Conservation (phyloP, 768 basidiomycete genomes). For the Termitomyces sp. region DNA sequence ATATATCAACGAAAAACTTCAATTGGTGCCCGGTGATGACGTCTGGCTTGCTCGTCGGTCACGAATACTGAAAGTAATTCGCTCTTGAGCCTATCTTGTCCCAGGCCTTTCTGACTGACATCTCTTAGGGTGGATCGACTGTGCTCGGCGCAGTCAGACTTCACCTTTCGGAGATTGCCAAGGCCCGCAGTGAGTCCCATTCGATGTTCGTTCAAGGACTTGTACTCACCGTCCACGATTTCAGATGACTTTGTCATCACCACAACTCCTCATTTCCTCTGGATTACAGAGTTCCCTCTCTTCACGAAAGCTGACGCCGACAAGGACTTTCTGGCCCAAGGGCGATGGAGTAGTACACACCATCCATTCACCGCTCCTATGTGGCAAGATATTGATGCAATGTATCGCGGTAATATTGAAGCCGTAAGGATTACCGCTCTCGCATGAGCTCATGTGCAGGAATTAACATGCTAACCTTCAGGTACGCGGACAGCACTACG, state of each 20-base stretch:
- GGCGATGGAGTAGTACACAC: slow-evolving; percentile 89
- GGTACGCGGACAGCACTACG: slow-evolving; percentile 95
- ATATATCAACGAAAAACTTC: slow-evolving; percentile 34
- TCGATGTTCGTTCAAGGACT: background rate
- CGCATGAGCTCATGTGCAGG: background rate
- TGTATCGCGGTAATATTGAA: slow-evolving; percentile 67
- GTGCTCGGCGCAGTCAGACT: slow-evolving; percentile 68
- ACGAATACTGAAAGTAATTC: slow-evolving; percentile 46
- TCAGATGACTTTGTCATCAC: slow-evolving; percentile 55
- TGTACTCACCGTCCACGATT: slow-evolving; percentile 11
- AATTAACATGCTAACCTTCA: slow-evolving; percentile 21
- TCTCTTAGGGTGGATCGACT: slow-evolving; percentile 77
- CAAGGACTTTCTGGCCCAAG: slow-evolving; percentile 80
- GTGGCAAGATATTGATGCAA: slow-evolving; percentile 76
- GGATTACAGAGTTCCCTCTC: slow-evolving; percentile 95
- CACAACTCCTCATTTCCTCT: slow-evolving; percentile 74
- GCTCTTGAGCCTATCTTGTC: slow-evolving; percentile 7
- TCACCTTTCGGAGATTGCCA: slow-evolving; percentile 61
- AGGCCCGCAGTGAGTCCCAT: slow-evolving; percentile 47
- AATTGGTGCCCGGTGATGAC: slow-evolving; percentile 44
- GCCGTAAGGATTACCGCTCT: slow-evolving; percentile 29
- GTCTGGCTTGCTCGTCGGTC: slow-evolving; percentile 54
- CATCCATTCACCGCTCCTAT: slow-evolving; percentile 97
- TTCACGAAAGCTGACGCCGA: slow-evolving; percentile 84
- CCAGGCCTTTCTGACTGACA: slow-evolving; percentile 15